phyloP scores from a whole-genome alignment of 2,329 filamentous ascomycete species.

The Aspergillus japonicus region DNA sequence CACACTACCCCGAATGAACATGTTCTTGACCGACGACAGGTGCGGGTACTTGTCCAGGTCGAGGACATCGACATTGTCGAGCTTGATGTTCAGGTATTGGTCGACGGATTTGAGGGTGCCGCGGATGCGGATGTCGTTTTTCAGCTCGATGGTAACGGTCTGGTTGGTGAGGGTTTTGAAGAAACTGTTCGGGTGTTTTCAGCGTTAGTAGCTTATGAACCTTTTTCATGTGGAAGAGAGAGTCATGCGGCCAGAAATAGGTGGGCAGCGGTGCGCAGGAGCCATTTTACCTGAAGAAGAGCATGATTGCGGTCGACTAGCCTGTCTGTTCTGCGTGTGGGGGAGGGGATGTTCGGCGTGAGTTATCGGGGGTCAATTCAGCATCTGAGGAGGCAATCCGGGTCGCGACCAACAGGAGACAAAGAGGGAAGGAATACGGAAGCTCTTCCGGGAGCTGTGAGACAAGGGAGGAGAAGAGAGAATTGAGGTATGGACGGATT shows the following conservation, averaged over 20 bases:
- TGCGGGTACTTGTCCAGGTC: slow-evolving; percentile 96
- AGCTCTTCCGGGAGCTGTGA: neutral
- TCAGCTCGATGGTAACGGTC: slow-evolving; percentile 96
- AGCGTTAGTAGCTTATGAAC: neutral
- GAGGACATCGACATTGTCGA: slow-evolving; percentile 89
- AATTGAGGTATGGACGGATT: neutral
- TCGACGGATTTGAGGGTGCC: slow-evolving; percentile 96
- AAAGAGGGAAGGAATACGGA: neutral
- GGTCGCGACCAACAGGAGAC: neutral
- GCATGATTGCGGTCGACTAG: slow-evolving; percentile 40
- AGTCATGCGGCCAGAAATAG: too few species aligned
- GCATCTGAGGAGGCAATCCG: neutral
- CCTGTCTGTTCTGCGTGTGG: neutral
- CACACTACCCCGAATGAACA: slow-evolving; percentile 91
- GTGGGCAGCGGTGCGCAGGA: neutral
- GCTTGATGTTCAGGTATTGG: slow-evolving; percentile 98
- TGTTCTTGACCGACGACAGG: slow-evolving; percentile 85
- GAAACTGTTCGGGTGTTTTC: slow-evolving; percentile 60
- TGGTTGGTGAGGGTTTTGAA: slow-evolving; percentile 99
- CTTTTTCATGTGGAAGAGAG: too few species aligned
- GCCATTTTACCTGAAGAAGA: slow-evolving; percentile 52
- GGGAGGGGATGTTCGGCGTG: neutral
- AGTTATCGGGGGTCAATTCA: neutral
- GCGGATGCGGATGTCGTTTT: slow-evolving; percentile 97
- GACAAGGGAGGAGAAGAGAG: neutral